Percentiles rank a stretch among this genome's conserved stretches.
Evolutionary conservation across 2,329 filamentous ascomycete genomes (phyloP).

Genomic region (Ceratocystis cubensis): DNA sequence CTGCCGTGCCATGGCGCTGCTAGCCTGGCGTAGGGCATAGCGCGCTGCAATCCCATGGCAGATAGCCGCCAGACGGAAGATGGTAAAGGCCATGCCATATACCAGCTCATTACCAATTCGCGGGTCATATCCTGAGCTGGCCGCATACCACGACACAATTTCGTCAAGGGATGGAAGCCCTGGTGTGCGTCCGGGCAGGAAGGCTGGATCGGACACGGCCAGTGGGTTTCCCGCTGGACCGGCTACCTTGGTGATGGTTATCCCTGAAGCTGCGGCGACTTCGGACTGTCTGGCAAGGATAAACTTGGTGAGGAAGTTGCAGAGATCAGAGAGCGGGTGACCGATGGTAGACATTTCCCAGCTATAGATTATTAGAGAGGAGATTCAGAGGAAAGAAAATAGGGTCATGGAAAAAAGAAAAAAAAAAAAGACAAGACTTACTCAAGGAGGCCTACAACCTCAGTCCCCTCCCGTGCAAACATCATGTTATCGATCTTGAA

Average conservation of each 20-base stretch:
- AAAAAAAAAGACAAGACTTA: slow-evolving; percentile 33
- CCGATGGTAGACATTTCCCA: slow-evolving; percentile 99
- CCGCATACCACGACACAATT: slow-evolving; percentile 33
- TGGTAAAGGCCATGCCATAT: slow-evolving; percentile 51
- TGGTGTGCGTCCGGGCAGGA: slow-evolving; percentile 49
- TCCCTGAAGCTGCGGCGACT: slow-evolving; percentile 24
- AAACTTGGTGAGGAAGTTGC: slow-evolving; percentile 52
- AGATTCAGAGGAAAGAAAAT: background rate
- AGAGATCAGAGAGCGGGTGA: slow-evolving; percentile 84
- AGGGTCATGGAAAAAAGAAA: background rate
- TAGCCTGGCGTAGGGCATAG: slow-evolving; percentile 74
- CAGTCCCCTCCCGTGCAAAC: slow-evolving; percentile 77
- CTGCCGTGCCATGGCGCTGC: slow-evolving; percentile 64
- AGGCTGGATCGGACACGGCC: slow-evolving; percentile 33
- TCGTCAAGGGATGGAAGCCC: slow-evolving; percentile 43
- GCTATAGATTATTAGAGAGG: slow-evolving; percentile 29
- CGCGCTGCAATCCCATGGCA: slow-evolving; percentile 86
- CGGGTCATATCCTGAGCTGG: slow-evolving; percentile 57
- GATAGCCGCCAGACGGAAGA: slow-evolving; percentile 49
- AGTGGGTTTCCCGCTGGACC: slow-evolving; percentile 22
- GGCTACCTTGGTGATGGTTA: slow-evolving; percentile 23
- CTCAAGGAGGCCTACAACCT: slow-evolving; percentile 87
- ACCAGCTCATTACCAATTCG: slow-evolving; percentile 38
- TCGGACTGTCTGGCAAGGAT: slow-evolving; percentile 28
- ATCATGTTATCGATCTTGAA: slow-evolving; percentile 91